These are phyloP conservation scores for Nicotiana otophora DNA, from an alignment of 257 asterid species.

Conservation along the genomic window DNA sequence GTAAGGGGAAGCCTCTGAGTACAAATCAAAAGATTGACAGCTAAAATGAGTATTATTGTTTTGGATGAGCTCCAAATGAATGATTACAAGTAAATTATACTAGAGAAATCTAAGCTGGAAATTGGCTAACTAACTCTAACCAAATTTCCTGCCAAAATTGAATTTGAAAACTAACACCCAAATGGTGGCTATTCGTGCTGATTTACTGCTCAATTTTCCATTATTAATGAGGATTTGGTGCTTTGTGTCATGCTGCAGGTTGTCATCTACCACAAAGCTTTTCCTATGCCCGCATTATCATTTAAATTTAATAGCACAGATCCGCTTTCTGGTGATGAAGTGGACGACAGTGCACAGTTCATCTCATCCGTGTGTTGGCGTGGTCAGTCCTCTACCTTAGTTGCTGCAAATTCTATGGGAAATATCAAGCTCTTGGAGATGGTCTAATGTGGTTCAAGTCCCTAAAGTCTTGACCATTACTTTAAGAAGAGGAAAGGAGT, in stretches of 20 bases:
- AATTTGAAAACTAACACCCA: neutral
- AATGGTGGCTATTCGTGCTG: neutral
- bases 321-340: conserved; percentile 70
- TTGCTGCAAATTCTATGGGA: conserved; percentile 95
- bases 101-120: neutral
- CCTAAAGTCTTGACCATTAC: neutral
- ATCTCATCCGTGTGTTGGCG: conserved; percentile 97
- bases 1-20: neutral
- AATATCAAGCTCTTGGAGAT: conserved; percentile 83
- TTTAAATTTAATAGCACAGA: conserved; percentile 64
- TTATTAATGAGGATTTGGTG: conserved; percentile 1
- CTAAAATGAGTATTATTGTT: neutral
- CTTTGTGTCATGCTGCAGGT: conserved; percentile 39
- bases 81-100: neutral
- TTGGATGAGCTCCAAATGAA: neutral
- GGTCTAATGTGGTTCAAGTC: conserved; percentile 38
- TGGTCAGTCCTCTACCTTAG: conserved; percentile 73
- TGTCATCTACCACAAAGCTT: conserved; percentile 79
- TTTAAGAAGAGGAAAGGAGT: neutral
- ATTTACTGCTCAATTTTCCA: neutral
- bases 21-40: neutral
- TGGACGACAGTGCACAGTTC: conserved; percentile 69
- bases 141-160: neutral
- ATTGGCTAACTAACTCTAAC: neutral
- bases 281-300: conserved; percentile 80